These are phyloP conservation scores for Trichoderma citrinoviride DNA, from an alignment of 2,329 filamentous ascomycete species.

Conservation along the genomic window DNA sequence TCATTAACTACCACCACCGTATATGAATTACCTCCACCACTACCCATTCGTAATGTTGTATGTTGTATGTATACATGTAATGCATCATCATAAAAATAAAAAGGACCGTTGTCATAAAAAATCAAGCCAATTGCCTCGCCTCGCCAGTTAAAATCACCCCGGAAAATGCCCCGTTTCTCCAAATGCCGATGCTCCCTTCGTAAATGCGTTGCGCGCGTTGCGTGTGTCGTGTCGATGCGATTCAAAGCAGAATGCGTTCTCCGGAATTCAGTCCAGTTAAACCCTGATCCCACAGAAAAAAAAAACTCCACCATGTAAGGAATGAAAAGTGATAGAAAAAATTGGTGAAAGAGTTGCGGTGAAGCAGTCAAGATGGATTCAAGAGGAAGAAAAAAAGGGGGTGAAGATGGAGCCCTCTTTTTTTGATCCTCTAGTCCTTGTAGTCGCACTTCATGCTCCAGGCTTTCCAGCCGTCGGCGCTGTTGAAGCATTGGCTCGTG, in stretches of 20 bases:
- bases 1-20: conserved; percentile 7
- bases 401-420: background rate
- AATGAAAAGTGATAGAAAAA: background rate
- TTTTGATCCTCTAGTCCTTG: conserved; percentile 8
- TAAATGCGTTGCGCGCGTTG: conserved; percentile 2
- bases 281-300: background rate
- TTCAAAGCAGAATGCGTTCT: no score
- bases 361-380: background rate
- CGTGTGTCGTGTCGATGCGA: no score
- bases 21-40: background rate
- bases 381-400: background rate
- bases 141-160: background rate
- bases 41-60: background rate
- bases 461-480: conserved; percentile 9
- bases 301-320: conserved; percentile 9
- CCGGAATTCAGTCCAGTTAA: conserved; percentile 11
- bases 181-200: background rate
- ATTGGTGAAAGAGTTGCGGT: background rate
- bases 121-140: background rate
- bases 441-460: conserved; percentile 23
- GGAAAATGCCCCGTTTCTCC: background rate
- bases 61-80: background rate
- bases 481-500: conserved; percentile 3
- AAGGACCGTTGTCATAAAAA: conserved; percentile 16
- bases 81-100: conserved; percentile 12